phyloP scores from a whole-genome alignment of 495 filamentous ascomycete species.

The Aspergillus ellipticus region DNA sequence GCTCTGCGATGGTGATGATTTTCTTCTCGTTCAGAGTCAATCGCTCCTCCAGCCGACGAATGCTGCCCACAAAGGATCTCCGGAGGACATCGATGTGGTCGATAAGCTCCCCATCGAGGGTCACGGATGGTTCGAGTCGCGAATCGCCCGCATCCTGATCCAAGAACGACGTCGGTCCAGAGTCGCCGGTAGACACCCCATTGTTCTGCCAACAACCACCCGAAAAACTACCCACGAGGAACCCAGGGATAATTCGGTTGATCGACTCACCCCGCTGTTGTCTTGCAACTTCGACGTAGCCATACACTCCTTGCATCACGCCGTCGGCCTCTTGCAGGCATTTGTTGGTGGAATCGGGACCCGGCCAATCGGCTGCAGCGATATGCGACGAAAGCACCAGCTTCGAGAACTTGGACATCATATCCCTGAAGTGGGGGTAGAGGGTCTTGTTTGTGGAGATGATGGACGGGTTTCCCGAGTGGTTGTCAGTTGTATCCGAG shows the following conservation, averaged over 20 bases:
- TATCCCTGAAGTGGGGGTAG: conserved; percentile 96
- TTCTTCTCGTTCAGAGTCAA: conserved; percentile 73
- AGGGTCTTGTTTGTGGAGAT: conserved; percentile 95
- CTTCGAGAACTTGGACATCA: conserved; percentile 99
- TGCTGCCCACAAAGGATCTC: conserved; percentile 71
- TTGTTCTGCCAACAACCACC: conserved; percentile 96
- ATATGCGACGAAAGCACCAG: conserved; percentile 98
- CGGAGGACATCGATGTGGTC: conserved; percentile 82
- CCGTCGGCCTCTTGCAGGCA: conserved; percentile 95
- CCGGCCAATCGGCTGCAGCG: conserved; percentile 88
- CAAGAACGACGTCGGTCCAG: conserved; percentile 71
- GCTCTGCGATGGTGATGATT: conserved; percentile 65
- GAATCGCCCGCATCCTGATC: conserved; percentile 73
- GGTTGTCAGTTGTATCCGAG: conserved; percentile 95
- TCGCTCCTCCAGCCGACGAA: conserved; percentile 81
- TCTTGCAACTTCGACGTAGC: conserved; percentile 90
- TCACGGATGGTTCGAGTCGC: conserved; percentile 65
- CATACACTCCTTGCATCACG: conserved; percentile 87
- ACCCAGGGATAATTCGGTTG: conserved; percentile 84
- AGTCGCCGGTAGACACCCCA: conserved; percentile 63
- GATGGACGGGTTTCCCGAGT: conserved; percentile 98
- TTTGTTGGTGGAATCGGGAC: conserved; percentile 81
- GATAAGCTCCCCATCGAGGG: conserved; percentile 70
- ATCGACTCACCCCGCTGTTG: conserved; percentile 88
- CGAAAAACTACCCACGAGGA: conserved; percentile 73